A percentile compares a stretch with the other conserved stretches of the same genome.
Conservation (phyloP, 164 flowering plant species). For the Protea cynaroides region DNA sequence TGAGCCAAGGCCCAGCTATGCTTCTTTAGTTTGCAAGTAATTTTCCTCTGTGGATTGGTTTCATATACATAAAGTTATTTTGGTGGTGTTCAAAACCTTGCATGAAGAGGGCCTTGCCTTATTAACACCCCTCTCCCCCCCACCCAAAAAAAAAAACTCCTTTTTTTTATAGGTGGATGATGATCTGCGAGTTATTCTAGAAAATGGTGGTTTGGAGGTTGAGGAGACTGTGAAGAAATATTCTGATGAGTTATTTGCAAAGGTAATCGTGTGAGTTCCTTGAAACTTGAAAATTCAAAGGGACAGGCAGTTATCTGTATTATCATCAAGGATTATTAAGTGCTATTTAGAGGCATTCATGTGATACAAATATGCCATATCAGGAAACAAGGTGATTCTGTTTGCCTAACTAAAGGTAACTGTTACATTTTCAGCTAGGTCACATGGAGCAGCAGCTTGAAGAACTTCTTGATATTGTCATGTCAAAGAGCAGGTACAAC, state of each 20-base stretch:
- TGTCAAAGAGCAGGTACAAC: slow-evolving; percentile 50
- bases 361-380: too few relatives aligned
- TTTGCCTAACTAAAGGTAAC: neutral
- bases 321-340: neutral
- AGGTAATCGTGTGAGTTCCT: slow-evolving; percentile 32
- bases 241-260: slow-evolving; percentile 37
- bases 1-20: too few relatives aligned
- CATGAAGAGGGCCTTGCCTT: too few relatives aligned
- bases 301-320: neutral
- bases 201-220: slow-evolving; percentile 29
- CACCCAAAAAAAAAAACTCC: too few relatives aligned
- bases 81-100: too few relatives aligned
- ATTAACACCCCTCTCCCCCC: too few relatives aligned
- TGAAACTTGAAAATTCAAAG: neutral
- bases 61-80: too few relatives aligned
- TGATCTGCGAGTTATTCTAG: slow-evolving; percentile 40
- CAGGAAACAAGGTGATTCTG: slow-evolving; percentile 1
- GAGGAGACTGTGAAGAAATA: slow-evolving; percentile 40
- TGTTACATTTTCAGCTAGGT: slow-evolving; percentile 36
- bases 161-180: slow-evolving; percentile 31
- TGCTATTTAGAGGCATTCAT: neutral
- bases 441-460: slow-evolving; percentile 67
- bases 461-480: slow-evolving; percentile 41
- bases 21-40: too few relatives aligned
- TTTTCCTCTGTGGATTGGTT: too few relatives aligned